Evolutionary conservation across 2,329 filamentous ascomycete species (phyloP), one percentile per base, ranked within the genome.

Genomic region (Claviceps sp.): DNA sequence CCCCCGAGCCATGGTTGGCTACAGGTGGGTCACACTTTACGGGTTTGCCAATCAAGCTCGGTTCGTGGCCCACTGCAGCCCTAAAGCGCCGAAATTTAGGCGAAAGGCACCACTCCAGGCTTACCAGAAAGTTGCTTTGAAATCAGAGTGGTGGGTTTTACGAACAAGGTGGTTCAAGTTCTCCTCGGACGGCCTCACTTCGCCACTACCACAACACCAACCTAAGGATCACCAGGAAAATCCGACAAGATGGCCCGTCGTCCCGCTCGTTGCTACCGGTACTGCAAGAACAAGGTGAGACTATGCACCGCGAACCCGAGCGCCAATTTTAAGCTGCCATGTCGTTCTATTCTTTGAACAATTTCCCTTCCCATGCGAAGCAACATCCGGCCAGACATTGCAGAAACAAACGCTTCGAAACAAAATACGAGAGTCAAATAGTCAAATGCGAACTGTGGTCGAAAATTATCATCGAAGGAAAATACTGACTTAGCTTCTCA

Each of bases 241-340:
- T 77, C 79, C 76, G 81, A 84, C 85, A 90, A 85, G 81, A 98
- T 98, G 93, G 93, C 93, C 72, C 89, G 93, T 77, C 89, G 93
- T 86, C 93, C 93, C 72, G 93, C 93, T 71, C 87, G 93, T 81
- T 98, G 93, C 81, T 98, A 95, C 84, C 86, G 93, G 72, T 98
- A 98, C 87, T 98, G 93, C 90, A 98, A 98, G 88, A 98, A 97
- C 86, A 96, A 96, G 89, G 89, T 95, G 72, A 77, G 85, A 75
- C 59, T 48, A 44, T 50, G 50, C 50, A 50, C 46, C 53, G 50
- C 53, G 51, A 50, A 54, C 50, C 47, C 55, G 14, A 38, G 44
- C 34, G 34, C 45, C 41, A 7, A 50, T 14, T n/a, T 24, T 18
- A n/a, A 30, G 37, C 48, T 9, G 26, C 30, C n/a, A 34, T 45